Percentiles rank a stretch among this genome's conserved stretches.
Evolutionary conservation across 108 stramenopile genomes (phyloP).

Genomic region (Pseudonitzschia delicatissima): DNA sequence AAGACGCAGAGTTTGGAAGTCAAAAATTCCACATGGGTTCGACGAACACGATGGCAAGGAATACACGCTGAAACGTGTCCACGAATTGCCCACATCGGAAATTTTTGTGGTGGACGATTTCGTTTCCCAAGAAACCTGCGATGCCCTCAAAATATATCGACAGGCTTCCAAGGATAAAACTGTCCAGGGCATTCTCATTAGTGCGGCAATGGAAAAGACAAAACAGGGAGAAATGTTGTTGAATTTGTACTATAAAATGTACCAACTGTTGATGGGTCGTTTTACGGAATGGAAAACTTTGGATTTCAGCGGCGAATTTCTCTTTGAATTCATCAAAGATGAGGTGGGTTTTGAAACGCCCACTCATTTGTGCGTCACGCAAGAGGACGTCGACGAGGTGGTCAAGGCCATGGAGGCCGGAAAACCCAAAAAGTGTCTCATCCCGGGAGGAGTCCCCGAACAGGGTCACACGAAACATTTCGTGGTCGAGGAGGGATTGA

Average conservation of each 20-base stretch:
- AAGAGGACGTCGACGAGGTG: background rate
- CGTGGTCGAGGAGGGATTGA: conserved; percentile 2
- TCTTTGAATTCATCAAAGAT: conserved; percentile 22
- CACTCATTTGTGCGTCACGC: background rate
- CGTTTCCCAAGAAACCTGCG: conserved; percentile 56
- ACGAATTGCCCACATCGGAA: conserved; percentile 43
- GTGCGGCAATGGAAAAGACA: conserved; percentile 5
- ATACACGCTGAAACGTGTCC: conserved; percentile 35
- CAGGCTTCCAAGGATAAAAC: background rate
- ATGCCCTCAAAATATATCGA: conserved; percentile 36
- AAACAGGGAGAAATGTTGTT: conserved; percentile 4
- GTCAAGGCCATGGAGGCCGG: background rate
- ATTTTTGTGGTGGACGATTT: conserved; percentile 64
- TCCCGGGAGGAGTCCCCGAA: conserved; percentile 16
- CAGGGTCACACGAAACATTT: conserved; percentile 8
- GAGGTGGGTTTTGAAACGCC: conserved; percentile 3
- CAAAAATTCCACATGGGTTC: conserved; percentile 32
- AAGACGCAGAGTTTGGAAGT: conserved; percentile 39
- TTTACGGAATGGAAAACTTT: conserved; percentile 14
- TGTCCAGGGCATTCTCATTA: background rate
- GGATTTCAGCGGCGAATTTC: conserved; percentile 3
- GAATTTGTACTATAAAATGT: conserved; percentile 8
- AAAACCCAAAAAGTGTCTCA: conserved; percentile 2
- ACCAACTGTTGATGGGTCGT: background rate
- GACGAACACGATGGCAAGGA: background rate